These are phyloP conservation scores for Heterobasidion annosum DNA, from an alignment of 1,284 basidiomycete species.

Conservation along the genomic window DNA sequence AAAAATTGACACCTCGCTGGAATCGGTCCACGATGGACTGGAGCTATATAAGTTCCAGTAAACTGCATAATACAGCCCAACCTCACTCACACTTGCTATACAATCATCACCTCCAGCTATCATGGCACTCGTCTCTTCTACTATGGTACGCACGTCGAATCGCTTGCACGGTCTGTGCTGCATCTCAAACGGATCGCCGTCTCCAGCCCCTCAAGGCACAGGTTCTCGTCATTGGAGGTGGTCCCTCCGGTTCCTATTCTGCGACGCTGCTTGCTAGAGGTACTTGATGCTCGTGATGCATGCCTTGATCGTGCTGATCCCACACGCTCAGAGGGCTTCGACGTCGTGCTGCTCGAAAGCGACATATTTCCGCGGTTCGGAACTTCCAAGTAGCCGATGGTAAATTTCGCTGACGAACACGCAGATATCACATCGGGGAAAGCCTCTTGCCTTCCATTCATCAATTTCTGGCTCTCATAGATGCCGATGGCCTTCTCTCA, in stretches of 20 bases:
- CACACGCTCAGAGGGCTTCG: neutral
- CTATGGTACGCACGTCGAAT: no score
- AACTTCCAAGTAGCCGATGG: neutral
- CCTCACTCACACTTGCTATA: no score
- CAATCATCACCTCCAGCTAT: no score
- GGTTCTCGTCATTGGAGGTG: neutral
- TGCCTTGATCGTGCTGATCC: neutral
- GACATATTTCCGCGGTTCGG: neutral
- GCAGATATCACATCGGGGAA: neutral
- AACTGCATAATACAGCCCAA: no score
- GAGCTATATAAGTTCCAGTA: no score
- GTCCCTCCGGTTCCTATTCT: neutral
- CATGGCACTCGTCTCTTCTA: no score
- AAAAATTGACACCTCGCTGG: no score
- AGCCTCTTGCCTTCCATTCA: neutral
- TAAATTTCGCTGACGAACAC: neutral
- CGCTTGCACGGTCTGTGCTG: no score
- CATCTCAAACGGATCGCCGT: neutral
- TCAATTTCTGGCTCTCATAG: neutral
- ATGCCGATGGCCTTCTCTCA: neutral
- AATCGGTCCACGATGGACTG: no score
- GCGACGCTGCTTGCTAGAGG: neutral
- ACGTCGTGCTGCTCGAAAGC: neutral
- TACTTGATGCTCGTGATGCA: neutral
- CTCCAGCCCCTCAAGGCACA: neutral